Percentiles rank a stretch among this genome's conserved stretches.
phyloP scores from a whole-genome alignment of 805 yeast species.

The Diddensiella caesifluorescens region DNA sequence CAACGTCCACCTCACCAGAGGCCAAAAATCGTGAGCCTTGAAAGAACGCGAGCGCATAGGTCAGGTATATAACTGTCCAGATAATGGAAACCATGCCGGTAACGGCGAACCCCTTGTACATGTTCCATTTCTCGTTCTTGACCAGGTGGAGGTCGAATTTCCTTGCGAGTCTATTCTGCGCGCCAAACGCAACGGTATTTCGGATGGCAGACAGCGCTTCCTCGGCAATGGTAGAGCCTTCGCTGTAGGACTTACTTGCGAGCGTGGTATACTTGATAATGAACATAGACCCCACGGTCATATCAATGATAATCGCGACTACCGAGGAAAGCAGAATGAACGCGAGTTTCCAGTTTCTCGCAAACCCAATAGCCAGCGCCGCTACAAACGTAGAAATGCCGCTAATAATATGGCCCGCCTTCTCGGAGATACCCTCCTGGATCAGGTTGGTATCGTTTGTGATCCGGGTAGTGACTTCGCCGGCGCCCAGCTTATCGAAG shows the following conservation, averaged over 20 bases:
- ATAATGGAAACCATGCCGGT: conserved; percentile 34
- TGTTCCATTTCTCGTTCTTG: conserved; percentile 24
- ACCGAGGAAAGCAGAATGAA: conserved; percentile 34
- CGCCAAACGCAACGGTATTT: conserved; percentile 39
- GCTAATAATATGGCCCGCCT: conserved; percentile 35
- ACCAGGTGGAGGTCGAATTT: conserved; percentile 30
- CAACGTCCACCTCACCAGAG: conserved; percentile 31
- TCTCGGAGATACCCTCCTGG: conserved; percentile 41
- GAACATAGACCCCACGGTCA: conserved; percentile 29
- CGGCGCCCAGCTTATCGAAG: conserved; percentile 40
- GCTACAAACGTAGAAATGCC: conserved; percentile 37
- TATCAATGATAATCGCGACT: conserved; percentile 27
- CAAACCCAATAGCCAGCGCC: conserved; percentile 35
- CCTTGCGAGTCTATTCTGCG: conserved; percentile 33
- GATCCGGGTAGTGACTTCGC: conserved; percentile 40
- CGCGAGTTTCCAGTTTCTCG: conserved; percentile 34
- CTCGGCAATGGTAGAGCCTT: conserved; percentile 37
- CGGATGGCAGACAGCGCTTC: conserved; percentile 37
- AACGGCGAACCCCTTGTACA: conserved; percentile 28
- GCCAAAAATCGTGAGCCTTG: conserved; percentile 38
- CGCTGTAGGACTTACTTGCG: conserved; percentile 26
- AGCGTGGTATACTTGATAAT: conserved; percentile 27
- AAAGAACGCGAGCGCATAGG: conserved; percentile 40
- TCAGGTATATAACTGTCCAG: conserved; percentile 33
- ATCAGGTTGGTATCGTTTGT: conserved; percentile 37